Evolutionary conservation across 1,139 yeast species (phyloP).

Genomic region (Lodderomyces metapsilosis): DNA sequence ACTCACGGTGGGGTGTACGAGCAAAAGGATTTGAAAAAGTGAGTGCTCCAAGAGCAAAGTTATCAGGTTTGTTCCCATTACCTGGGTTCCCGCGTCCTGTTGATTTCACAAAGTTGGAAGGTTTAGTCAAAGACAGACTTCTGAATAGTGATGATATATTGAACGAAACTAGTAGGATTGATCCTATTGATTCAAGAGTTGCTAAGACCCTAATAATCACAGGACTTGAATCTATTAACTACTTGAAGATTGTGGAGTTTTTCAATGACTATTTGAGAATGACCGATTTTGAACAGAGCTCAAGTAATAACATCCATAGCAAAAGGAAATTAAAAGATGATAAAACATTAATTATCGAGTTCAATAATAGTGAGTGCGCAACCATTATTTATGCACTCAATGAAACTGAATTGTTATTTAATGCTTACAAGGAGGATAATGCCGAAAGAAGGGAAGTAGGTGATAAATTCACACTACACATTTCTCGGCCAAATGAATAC

Average conservation of each 20-base stretch:
- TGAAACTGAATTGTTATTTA: constrained; percentile 31
- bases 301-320: constrained; percentile 29
- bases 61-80: constrained; percentile 75
- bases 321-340: constrained; percentile 37
- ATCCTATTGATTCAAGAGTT: constrained; percentile 50
- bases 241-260: constrained; percentile 40
- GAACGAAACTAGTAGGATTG: constrained; percentile 43
- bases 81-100: constrained; percentile 68
- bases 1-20: constrained; percentile 69
- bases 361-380: constrained; percentile 55
- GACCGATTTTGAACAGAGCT: constrained; percentile 33
- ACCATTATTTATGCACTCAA: constrained; percentile 55
- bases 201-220: constrained; percentile 51
- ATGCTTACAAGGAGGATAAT: constrained; percentile 25
- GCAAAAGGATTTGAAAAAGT: constrained; percentile 78
- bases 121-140: constrained; percentile 39
- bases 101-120: constrained; percentile 55
- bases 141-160: constrained; percentile 40
- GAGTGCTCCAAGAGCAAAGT: constrained; percentile 76
- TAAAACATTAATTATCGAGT: constrained; percentile 47
- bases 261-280: constrained; percentile 41
- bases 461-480: constrained; percentile 13
- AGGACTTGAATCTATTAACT: constrained; percentile 41
- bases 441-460: constrained; percentile 12
- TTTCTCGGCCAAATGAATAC: constrained; percentile 61